Percentiles rank a stretch among this genome's conserved stretches.
Conservation (phyloP, 495 filamentous ascomycete genomes). For the Aspergillus cavernicola region DNA sequence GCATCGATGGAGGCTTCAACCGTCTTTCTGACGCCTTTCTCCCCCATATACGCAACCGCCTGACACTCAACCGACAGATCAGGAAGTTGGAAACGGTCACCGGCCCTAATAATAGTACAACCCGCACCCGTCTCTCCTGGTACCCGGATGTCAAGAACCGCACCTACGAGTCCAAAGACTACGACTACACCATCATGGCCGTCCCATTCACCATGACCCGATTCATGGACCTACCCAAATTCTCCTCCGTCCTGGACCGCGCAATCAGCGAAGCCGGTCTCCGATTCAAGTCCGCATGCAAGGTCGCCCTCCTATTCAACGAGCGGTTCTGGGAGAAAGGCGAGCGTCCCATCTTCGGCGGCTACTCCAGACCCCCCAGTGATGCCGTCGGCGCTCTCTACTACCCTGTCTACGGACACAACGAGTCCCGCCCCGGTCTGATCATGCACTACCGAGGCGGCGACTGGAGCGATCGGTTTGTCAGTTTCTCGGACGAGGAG, state of each 20-base stretch:
- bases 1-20: conserved; percentile 18
- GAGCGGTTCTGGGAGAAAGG: conserved; percentile 66
- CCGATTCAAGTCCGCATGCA: conserved; percentile 57
- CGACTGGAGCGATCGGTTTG: conserved; percentile 43
- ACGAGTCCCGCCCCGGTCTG: conserved; percentile 55
- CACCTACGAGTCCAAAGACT: conserved; percentile 22
- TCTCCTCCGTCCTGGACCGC: conserved; percentile 38
- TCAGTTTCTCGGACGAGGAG: conserved; percentile 44
- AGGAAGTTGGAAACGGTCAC: conserved; percentile 15
- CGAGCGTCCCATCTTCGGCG: conserved; percentile 55
- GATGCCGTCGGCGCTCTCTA: conserved; percentile 53
- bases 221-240: conserved; percentile 25
- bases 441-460: conserved; percentile 53
- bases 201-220: conserved; percentile 28
- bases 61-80: conserved; percentile 23
- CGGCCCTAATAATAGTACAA: neutral
- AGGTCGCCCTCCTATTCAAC: conserved; percentile 59
- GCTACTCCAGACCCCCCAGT: conserved; percentile 48
- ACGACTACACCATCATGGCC: conserved; percentile 31
- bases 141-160: conserved; percentile 20
- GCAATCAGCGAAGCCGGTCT: conserved; percentile 44
- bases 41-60: conserved; percentile 20
- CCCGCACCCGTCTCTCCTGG: conserved; percentile 18
- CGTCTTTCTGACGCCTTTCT: conserved; percentile 25
- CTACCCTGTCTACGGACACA: conserved; percentile 60